A percentile compares a stretch with the other conserved stretches of the same genome.
These are phyloP conservation scores for Babesia sp. DNA, from an alignment of 169 alveolate species.

Conservation along the genomic window DNA sequence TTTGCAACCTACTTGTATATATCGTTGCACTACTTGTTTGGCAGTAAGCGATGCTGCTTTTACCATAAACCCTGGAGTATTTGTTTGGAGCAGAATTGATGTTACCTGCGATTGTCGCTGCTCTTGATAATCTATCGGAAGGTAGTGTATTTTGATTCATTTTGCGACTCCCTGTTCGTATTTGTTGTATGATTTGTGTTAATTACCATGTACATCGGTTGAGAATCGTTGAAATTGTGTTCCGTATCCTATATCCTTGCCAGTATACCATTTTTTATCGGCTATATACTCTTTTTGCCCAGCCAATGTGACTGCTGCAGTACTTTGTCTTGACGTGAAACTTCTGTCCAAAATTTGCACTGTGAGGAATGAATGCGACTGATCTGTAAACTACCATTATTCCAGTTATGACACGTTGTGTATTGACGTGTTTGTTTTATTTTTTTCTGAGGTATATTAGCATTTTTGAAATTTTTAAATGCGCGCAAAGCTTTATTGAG, in stretches of 20 bases:
- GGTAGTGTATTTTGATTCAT: slow-evolving; percentile 56
- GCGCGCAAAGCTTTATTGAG: slow-evolving; percentile 25
- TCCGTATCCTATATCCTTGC: no score
- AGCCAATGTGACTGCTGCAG: no score
- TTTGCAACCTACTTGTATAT: slow-evolving; percentile 31
- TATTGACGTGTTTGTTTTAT: not conserved
- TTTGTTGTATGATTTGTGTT: no score
- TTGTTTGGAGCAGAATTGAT: not conserved
- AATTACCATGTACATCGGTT: no score
- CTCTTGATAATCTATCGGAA: slow-evolving; percentile 46
- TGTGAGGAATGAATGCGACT: not conserved
- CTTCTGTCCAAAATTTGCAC: no score
- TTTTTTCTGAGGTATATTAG: not conserved
- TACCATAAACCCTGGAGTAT: slow-evolving; percentile 21
- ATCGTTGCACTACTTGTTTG: slow-evolving; percentile 52
- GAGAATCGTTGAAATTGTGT: no score
- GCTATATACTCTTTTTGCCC: no score
- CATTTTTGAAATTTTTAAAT: not conserved
- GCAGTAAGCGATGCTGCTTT: slow-evolving; percentile 55
- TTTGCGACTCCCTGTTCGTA: slow-evolving; percentile 22
- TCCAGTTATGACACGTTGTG: not conserved
- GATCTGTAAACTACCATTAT: not conserved
- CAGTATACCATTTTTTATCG: no score
- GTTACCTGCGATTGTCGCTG: slow-evolving; percentile 61
- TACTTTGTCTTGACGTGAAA: no score